phyloP scores from a whole-genome alignment of 2,329 filamentous ascomycete species.

The Cercospora sp. region DNA sequence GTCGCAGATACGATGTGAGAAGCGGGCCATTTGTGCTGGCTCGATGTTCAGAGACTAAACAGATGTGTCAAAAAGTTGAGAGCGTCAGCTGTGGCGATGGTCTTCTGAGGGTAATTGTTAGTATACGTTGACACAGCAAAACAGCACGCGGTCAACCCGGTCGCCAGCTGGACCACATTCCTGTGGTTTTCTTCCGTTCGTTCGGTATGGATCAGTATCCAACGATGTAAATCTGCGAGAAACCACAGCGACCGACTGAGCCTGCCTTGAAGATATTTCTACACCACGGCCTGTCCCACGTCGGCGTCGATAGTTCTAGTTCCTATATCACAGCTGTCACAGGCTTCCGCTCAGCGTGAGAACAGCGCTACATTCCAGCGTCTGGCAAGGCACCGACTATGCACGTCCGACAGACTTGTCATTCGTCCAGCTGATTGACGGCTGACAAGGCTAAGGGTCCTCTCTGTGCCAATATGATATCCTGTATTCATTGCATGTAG shows the following conservation, averaged over 20 bases:
- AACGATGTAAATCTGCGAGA: background rate
- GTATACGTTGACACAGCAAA: background rate
- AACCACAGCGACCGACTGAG: background rate
- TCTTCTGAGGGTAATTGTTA: background rate
- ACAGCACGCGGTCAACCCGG: conserved; percentile 13
- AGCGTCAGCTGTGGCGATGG: background rate
- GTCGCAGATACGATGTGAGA: conserved; percentile 15
- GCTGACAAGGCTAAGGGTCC: too few species aligned
- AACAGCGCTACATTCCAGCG: background rate
- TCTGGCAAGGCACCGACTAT: background rate
- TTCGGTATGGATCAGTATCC: background rate
- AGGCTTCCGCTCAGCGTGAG: background rate
- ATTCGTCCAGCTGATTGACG: background rate
- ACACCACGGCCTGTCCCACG: background rate
- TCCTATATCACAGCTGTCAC: background rate
- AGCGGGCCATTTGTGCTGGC: conserved; percentile 15
- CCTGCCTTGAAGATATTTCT: background rate
- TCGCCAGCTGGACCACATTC: conserved; percentile 33
- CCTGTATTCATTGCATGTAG: background rate
- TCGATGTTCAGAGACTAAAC: conserved; percentile 14
- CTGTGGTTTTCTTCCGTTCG: conserved; percentile 26
- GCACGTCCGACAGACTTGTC: background rate
- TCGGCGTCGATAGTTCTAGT: background rate
- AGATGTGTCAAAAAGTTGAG: conserved; percentile 2
- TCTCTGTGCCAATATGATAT: too few species aligned